Evolutionary conservation across 2,329 filamentous ascomycete species (phyloP), one percentile per base, ranked within the genome.

Genomic region (Penicillium sp.): DNA sequence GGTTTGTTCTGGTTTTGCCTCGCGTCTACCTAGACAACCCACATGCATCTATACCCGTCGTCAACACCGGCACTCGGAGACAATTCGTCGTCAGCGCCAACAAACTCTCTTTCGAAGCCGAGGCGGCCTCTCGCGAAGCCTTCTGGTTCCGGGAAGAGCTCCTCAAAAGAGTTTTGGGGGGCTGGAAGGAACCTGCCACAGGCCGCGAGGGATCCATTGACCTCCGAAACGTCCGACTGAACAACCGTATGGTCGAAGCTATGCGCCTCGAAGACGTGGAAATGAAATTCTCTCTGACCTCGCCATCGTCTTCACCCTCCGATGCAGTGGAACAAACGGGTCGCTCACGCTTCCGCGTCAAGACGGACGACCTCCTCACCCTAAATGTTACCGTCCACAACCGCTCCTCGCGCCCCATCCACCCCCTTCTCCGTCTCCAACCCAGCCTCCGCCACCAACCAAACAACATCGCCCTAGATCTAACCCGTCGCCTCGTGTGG

Each of bases 101-200:
- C 67, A 89, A 89, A 64, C 84, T 92, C 53, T 87, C 88, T 0
- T 89, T 90, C 0, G 90, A 94, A 60, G 83, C 82, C 41, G 92
- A 97, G 74, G 84, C 89, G 34, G 83, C 86, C 13, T 88, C 82
- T 57, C 82, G 92, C 49, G 91, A 96, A 74, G 85, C 87, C 0
- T 97, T 97, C 70, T 97, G 92, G 92, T 96, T 91, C 71, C 85
- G 91, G 16, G 89, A 96, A 70, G 86, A 85, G 67, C 81, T 97
- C 2, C 80, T 97, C 3, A 86, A 88, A 56, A 79, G 80, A 40
- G 75, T 96, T 10, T 80, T 80, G 27, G 91, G 87, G 0, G 83
- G 80, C 0, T 97, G 92, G 92, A 83, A 78, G 52, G 83, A 86
- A 61, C 74, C 77, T 16, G 84, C 84, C 0, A 74, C 77, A 63